Evolutionary conservation across 169 alveolate species (phyloP).

Genomic region (Cryptosporidium bovis): DNA sequence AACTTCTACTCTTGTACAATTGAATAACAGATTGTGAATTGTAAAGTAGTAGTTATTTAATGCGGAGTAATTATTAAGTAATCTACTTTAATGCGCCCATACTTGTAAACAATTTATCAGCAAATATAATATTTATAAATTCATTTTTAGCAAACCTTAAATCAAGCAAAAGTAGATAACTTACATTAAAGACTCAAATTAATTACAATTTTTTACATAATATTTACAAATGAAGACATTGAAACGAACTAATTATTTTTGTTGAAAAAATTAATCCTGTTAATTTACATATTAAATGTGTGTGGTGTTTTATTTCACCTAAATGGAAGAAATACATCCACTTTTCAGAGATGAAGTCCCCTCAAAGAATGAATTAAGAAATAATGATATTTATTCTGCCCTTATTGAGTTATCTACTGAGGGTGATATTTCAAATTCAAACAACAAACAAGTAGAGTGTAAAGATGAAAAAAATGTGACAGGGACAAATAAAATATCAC

Average conservation of each 20-base stretch:
- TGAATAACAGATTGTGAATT: too few relatives aligned
- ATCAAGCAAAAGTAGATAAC: neutral
- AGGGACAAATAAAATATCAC: neutral
- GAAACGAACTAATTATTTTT: neutral
- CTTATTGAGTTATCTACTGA: slow-evolving; percentile 34
- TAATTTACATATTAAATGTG: too few relatives aligned
- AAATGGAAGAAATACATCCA: slow-evolving; percentile 65
- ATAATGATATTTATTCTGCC: slow-evolving; percentile 59
- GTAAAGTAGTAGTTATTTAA: too few relatives aligned
- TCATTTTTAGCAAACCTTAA: neutral
- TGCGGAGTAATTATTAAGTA: too few relatives aligned
- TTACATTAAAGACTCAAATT: neutral
- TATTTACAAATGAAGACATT: neutral
- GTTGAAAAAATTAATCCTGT: neutral
- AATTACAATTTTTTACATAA: neutral
- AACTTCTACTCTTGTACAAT: too few relatives aligned
- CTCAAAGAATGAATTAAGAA: slow-evolving; percentile 33
- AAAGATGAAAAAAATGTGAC: neutral
- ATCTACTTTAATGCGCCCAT: too few relatives aligned
- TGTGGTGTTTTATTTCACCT: neutral
- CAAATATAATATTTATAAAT: neutral
- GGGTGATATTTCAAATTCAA: neutral
- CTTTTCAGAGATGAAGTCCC: slow-evolving; percentile 65
- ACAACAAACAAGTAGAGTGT: neutral
- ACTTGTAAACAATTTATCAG: too few relatives aligned